A percentile compares a stretch with the other conserved stretches of the same genome.
Evolutionary conservation across 140 eudicot genomes (phyloP).

Genomic region (Ambrosia hybrid): DNA sequence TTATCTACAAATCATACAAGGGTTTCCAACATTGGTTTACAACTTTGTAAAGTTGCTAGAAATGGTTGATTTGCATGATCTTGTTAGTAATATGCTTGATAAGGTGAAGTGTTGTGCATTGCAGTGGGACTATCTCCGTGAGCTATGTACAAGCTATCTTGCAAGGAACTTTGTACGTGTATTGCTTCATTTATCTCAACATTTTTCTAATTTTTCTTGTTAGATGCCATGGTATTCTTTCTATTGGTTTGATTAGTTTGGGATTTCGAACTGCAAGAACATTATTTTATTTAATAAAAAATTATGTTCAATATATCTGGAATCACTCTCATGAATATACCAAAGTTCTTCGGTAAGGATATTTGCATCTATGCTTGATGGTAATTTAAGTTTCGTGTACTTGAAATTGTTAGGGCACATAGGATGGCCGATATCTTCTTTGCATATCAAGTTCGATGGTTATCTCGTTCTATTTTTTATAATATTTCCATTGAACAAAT

Average conservation of each 20-base stretch:
- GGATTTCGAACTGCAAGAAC: neutral
- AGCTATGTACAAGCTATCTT: constrained; percentile 64
- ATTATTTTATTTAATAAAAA: neutral
- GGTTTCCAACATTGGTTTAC: constrained; percentile 5
- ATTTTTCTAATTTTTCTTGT: neutral
- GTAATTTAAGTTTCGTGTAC: no score
- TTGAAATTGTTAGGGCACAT: no score
- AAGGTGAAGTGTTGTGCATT: constrained; percentile 45
- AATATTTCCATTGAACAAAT: no score
- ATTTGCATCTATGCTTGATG: neutral
- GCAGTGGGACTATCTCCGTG: constrained; percentile 71
- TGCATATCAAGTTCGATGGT: no score
- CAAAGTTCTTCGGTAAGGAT: neutral
- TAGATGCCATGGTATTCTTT: constrained; percentile 9
- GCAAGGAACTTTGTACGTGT: constrained; percentile 90
- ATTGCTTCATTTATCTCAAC: constrained; percentile 14
- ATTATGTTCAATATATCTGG: neutral
- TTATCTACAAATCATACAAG: neutral
- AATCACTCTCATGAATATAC: neutral
- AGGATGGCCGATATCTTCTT: no score
- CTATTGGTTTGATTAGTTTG: constrained; percentile 13
- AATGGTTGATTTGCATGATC: constrained; percentile 20
- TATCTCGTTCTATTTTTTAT: no score
- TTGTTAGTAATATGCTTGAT: constrained; percentile 40
- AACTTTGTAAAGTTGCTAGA: constrained; percentile 7